Evolutionary conservation across 1,284 basidiomycete genomes (phyloP).

Genomic region (Heterobasidion irregulare): DNA sequence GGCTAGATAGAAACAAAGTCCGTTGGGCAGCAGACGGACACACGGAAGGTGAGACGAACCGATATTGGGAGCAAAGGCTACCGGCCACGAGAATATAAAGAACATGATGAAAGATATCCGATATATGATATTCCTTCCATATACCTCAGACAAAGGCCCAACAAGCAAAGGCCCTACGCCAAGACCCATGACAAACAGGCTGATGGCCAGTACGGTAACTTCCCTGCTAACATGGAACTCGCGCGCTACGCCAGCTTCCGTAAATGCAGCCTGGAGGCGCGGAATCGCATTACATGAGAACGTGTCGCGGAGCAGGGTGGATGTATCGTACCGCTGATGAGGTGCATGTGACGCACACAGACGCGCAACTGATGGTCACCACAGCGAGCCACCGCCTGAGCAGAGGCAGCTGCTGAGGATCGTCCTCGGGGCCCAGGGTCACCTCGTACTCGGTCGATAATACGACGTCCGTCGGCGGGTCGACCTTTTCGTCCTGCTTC

Average conservation of each 20-base stretch:
- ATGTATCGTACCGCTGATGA: constrained; percentile 52
- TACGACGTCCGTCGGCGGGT: not conserved
- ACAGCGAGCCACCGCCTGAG: constrained; percentile 52
- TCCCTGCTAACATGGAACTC: constrained; percentile 55
- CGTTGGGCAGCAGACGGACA: constrained; percentile 4
- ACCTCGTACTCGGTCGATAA: constrained; percentile 15
- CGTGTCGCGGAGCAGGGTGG: not conserved
- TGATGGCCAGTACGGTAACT: constrained; percentile 64
- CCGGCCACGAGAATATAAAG: constrained; percentile 41
- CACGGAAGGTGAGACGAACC: constrained; percentile 16
- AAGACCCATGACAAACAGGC: constrained; percentile 60
- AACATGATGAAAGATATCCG: constrained; percentile 28
- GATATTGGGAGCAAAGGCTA: constrained; percentile 42
- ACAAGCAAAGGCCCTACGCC: constrained; percentile 40
- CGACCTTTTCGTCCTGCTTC: not conserved
- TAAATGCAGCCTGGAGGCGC: constrained; percentile 46
- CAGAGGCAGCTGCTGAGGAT: constrained; percentile 40
- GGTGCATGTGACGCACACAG: constrained; percentile 61
- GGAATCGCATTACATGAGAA: constrained; percentile 1
- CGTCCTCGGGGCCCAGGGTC: constrained; percentile 35
- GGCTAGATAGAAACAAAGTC: constrained; percentile 20
- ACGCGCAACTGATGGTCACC: constrained; percentile 40
- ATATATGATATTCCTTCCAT: constrained; percentile 36
- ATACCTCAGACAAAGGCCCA: constrained; percentile 45
- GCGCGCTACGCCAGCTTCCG: constrained; percentile 50